phyloP scores from a whole-genome alignment of 768 basidiomycete genomes.

The Phylloporus arenicola region DNA sequence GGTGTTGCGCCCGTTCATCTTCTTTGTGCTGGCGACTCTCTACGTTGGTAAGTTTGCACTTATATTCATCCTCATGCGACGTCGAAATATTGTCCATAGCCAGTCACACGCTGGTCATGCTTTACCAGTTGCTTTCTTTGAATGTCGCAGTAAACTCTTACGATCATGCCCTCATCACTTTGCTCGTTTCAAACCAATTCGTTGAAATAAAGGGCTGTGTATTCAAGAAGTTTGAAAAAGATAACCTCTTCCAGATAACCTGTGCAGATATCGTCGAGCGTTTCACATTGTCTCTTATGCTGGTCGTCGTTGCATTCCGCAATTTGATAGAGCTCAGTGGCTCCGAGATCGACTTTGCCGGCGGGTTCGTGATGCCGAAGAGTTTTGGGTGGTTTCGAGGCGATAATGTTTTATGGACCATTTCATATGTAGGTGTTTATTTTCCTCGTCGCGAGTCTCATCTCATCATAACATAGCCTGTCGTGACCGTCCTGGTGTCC shows the following conservation, averaged over 20 bases:
- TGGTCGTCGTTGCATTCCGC: constrained; percentile 84
- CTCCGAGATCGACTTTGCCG: constrained; percentile 73
- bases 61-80: background rate
- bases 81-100: constrained; percentile 40
- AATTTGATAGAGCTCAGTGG: constrained; percentile 94
- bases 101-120: constrained; percentile 87
- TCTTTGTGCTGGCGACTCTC: constrained; percentile 72
- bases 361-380: constrained; percentile 70
- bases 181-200: constrained; percentile 96
- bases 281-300: constrained; percentile 88
- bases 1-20: constrained; percentile 75
- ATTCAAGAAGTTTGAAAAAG: constrained; percentile 99
- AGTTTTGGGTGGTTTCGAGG: constrained; percentile 82
- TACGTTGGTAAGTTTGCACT: constrained; percentile 64
- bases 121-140: constrained; percentile 90
- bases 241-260: constrained; percentile 96
- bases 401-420: constrained; percentile 78
- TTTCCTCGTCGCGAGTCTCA: background rate
- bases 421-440: constrained; percentile 68
- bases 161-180: constrained; percentile 89
- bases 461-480: constrained; percentile 53
- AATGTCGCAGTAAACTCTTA: constrained; percentile 99
- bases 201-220: constrained; percentile 99
- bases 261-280: constrained; percentile 99
- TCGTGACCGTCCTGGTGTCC: constrained; percentile 82